These are phyloP conservation scores for Pyrus betulifolia DNA, from an alignment of 306 rosid species.

Conservation along the genomic window DNA sequence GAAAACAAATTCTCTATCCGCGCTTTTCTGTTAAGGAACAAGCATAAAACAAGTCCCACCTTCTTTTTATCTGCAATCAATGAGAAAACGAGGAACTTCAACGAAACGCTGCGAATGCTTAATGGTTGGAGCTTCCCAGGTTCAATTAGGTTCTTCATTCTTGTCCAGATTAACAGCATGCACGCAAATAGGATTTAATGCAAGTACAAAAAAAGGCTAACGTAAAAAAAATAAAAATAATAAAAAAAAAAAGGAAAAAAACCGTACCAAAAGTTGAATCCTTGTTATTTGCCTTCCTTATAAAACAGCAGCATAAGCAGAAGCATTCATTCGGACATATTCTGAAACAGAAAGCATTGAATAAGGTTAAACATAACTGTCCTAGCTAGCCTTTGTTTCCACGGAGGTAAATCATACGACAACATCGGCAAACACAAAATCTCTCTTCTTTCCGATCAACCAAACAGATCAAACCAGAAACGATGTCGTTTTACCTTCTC, in stretches of 20 bases:
- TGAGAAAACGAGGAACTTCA: constrained; percentile 1
- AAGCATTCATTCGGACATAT: not conserved
- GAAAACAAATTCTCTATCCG: not conserved
- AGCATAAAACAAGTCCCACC: not conserved
- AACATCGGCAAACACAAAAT: not conserved
- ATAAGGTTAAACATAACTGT: not conserved
- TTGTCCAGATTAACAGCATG: not conserved
- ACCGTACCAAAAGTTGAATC: not conserved
- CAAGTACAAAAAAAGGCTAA: not conserved
- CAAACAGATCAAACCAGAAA: not conserved
- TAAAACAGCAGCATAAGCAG: not conserved
- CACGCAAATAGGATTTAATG: not conserved
- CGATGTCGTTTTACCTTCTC: not conserved
- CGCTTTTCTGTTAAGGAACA: not conserved
- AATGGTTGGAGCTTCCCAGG: not conserved
- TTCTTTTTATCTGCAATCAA: not conserved
- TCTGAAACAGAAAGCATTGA: constrained; percentile 11
- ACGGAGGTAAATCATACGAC: not conserved
- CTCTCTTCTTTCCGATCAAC: not conserved
- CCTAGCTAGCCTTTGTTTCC: not conserved
- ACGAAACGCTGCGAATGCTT: not conserved
- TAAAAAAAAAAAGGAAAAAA: not conserved
- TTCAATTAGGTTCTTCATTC: not conserved
- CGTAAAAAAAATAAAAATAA: not conserved
- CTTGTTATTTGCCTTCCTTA: not conserved